These are phyloP conservation scores for Cenococcum geophilum DNA, from an alignment of 495 filamentous ascomycete species.

Conservation along the genomic window DNA sequence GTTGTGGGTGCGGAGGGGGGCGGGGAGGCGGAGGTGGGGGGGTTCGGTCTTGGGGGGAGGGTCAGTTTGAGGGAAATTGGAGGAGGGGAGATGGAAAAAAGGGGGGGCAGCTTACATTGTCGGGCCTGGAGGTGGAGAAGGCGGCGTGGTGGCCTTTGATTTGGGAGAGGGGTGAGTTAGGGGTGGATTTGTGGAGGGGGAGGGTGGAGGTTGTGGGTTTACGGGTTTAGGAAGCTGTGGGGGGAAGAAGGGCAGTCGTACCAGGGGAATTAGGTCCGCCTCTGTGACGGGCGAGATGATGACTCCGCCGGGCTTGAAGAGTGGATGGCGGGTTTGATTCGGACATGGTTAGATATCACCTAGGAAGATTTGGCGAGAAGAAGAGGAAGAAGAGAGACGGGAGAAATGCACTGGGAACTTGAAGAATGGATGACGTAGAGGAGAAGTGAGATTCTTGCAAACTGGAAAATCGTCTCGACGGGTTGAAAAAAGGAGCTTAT, in stretches of 20 bases:
- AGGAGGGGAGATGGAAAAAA: background rate
- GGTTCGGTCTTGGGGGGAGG: background rate
- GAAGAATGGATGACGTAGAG: no score
- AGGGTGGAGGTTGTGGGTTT: background rate
- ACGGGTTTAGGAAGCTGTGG: background rate
- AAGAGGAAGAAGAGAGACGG: background rate
- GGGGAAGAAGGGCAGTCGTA: conserved; percentile 2
- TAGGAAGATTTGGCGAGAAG: background rate
- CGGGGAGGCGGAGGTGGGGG: background rate
- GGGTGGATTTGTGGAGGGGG: background rate
- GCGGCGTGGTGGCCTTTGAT: conserved; percentile 19
- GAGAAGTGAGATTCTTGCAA: no score
- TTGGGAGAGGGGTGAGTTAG: conserved; percentile 1
- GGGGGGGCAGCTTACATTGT: conserved; percentile 8
- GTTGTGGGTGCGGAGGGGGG: conserved; percentile 7
- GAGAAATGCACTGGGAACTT: background rate
- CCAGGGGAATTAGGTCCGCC: conserved; percentile 15
- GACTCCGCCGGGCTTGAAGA: conserved; percentile 16
- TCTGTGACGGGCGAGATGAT: conserved; percentile 20
- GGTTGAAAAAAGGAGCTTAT: no score
- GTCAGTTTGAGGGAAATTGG: background rate
- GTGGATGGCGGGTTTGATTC: background rate
- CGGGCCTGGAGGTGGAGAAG: conserved; percentile 12
- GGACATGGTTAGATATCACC: background rate
- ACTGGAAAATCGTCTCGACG: no score